Evolutionary conservation across 495 filamentous ascomycete species (phyloP), one percentile per base, ranked within the genome.

Genomic region (Aspergillus biplanus): DNA sequence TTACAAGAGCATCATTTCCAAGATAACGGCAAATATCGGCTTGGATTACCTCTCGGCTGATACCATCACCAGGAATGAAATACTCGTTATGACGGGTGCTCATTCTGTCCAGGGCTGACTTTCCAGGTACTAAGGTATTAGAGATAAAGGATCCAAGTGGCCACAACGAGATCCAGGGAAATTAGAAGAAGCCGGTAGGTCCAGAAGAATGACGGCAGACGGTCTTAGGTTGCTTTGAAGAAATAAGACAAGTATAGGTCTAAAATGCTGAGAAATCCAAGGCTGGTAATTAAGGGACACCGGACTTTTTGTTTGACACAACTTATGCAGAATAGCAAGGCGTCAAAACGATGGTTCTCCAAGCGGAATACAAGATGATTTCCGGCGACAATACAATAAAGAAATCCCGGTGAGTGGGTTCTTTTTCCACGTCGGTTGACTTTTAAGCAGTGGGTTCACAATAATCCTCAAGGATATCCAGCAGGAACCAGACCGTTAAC

Each of bases 1-100:
- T 87, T 67, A 95, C 92, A 67, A 93, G 85, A 35, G 93, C 93
- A 83, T 97, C 93, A 71, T 91, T 91, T 67, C 92, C 93, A 62
- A 97, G 86, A 73, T 95, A 97, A 74, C 92, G 89, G 82, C 92
- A 96, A 63, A 97, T 94, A 79, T 97, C 92, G 73, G 92, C 90
- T 71, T 92, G 91, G 77, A 97, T 95, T 70, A 97, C 93, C 75
- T 97, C 91, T 64, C 93, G 86, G 76, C 91, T 90, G 75, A 97
- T 97, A 69, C 92, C 92, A 67, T 95, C 90, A 66, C 90, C 91
- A 31, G 89, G 89, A 58, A 94, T 87, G 75, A 96, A 97, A 74
- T 92, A 94, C 80, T 91, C 88, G 76, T 92, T 91, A 76, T 62
- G 73, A 77, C 75, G 80, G 73, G 72, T 75, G 68, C 79, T 76